Conservation (phyloP, 176 grass and related monocot genomes). For the Triticum urartu region DNA sequence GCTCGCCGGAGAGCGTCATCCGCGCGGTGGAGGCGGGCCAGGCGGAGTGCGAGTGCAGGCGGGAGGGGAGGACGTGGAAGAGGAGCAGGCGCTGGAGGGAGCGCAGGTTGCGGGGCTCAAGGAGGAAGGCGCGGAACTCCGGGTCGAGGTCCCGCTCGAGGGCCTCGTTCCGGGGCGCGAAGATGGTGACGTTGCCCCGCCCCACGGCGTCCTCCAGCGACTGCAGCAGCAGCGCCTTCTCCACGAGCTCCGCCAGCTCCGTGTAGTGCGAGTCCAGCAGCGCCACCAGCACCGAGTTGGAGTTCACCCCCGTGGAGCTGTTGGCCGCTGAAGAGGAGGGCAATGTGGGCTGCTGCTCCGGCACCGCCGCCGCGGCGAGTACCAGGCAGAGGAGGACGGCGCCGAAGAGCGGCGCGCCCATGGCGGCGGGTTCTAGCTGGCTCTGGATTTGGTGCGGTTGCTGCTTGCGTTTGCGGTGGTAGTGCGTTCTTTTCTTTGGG, state of each 20-base stretch:
- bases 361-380: neutral
- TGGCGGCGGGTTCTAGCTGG: neutral
- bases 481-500: neutral
- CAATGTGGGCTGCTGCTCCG: slow-evolving; percentile 28
- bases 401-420: slow-evolving; percentile 17
- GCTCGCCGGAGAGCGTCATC: slow-evolving; percentile 56
- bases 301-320: slow-evolving; percentile 45
- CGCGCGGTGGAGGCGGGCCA: slow-evolving; percentile 10
- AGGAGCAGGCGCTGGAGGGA: slow-evolving; percentile 63
- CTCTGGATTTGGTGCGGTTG: neutral
- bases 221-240: slow-evolving; percentile 78
- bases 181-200: slow-evolving; percentile 66
- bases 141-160: slow-evolving; percentile 77
- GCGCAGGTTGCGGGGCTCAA: slow-evolving; percentile 71
- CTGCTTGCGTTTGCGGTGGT: neutral
- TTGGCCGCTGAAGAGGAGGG: neutral
- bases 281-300: slow-evolving; percentile 76
- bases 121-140: slow-evolving; percentile 83
- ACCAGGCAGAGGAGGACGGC: neutral
- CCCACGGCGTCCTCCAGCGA: slow-evolving; percentile 61
- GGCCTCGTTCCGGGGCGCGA: slow-evolving; percentile 67
- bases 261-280: slow-evolving; percentile 83
- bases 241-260: slow-evolving; percentile 70
- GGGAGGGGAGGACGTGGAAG: slow-evolving; percentile 65
- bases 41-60: slow-evolving; percentile 12